These are phyloP conservation scores for Marasmius sp. DNA, from an alignment of 1,284 basidiomycete genomes.

Conservation along the genomic window DNA sequence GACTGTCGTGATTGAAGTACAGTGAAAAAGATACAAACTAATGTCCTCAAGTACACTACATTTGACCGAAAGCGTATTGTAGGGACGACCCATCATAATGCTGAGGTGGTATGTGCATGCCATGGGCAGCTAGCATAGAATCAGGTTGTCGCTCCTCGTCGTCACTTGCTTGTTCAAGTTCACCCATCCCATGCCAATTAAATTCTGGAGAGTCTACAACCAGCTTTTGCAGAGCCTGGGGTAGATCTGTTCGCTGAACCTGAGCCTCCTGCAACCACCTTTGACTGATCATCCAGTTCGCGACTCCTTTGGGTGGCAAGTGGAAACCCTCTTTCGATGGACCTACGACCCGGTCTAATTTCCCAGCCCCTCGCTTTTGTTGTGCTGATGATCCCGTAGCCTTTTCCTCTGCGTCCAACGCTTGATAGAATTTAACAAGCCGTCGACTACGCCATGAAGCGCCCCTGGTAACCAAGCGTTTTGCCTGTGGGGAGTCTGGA, in stretches of 20 bases:
- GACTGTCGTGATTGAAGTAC: too few species aligned
- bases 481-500: conserved; percentile 27
- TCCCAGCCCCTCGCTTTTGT: conserved; percentile 56
- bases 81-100: conserved; percentile 32
- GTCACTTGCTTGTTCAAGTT: conserved; percentile 59
- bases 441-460: conserved; percentile 63
- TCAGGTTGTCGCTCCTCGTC: conserved; percentile 21
- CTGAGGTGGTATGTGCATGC: conserved; percentile 16
- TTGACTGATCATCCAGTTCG: conserved; percentile 75
- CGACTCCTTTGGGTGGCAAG: conserved; percentile 61
- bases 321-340: conserved; percentile 54
- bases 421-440: conserved; percentile 53
- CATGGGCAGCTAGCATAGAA: conserved; percentile 12
- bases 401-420: conserved; percentile 57
- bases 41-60: neutral
- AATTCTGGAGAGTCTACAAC: conserved; percentile 47
- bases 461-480: conserved; percentile 51
- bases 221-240: conserved; percentile 38
- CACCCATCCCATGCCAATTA: conserved; percentile 44
- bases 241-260: conserved; percentile 44
- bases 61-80: conserved; percentile 28
- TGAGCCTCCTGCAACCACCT: conserved; percentile 50
- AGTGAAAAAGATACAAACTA: too few species aligned
- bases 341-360: conserved; percentile 54
- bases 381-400: conserved; percentile 38